Base-by-base conservation (phyloP, 1,284 basidiomycete genomes). In the Gymnopus androsaceus region DNA sequence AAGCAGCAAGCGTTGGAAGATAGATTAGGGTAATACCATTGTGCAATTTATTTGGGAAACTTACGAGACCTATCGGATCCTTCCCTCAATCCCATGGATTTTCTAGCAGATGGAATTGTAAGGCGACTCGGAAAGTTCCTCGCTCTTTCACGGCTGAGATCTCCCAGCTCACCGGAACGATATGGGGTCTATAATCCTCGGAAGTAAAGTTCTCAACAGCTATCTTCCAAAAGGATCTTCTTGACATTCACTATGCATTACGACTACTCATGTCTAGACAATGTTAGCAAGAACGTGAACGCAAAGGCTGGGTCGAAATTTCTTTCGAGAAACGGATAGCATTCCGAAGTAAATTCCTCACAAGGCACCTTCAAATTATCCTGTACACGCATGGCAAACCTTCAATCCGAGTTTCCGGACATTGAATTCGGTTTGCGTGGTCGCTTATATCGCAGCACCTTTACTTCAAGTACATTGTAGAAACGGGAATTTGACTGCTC, bases 351-450 rank as follows among this genome's bases (percentile, higher is more conserved):
- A 33, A 33, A 14, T 6, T 33, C 31, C 31, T 33, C 14, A 17
- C 44, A 46, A 46, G 44, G 44, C 28, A 46, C 44, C 44, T 21
- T 21, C 28, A 46, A 30, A 30, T 46, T n/a, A 17, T 46, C n/a
- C 28, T 31, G 2, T 30, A 8, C 41, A 21, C 12, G 11, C 23
- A 41, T 25, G 4, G 9, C 21, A 28, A 44, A 44, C 31, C 27
- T 46, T 11, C 44, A 46, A 31, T 46, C 44, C 25, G 28, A 14
- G 14, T 28, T n/a, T n/a, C n/a, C n/a, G n/a, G n/a, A n/a, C n/a
- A n/a, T n/a, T n/a, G n/a, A n/a, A n/a, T n/a, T n/a, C n/a, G n/a
- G n/a, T n/a, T n/a, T n/a, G n/a, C n/a, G n/a, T n/a, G n/a, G n/a
- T n/a, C n/a, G n/a, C n/a, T n/a, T n/a, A n/a, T n/a, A n/a, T n/a